Percentiles rank a stretch among this genome's conserved stretches.
Conservation (phyloP, 129 eudicot genomes). For the Centrapalus pauciflorus region DNA sequence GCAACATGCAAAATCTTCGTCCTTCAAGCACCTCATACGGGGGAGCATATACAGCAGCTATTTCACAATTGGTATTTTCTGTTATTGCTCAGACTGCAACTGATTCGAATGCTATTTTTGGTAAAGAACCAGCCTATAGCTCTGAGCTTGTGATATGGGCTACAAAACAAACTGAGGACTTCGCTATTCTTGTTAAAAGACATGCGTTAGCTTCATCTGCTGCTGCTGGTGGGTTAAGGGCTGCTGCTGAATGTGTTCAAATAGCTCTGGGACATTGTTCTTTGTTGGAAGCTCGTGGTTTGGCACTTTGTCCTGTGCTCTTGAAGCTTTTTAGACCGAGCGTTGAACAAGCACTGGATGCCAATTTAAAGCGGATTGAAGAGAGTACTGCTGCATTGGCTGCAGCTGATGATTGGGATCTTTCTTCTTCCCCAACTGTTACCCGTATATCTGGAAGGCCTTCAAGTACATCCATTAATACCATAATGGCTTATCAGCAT, state of each 20-base stretch:
- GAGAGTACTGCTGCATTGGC: slow-evolving; percentile 98
- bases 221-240: slow-evolving; percentile 97
- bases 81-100: slow-evolving; percentile 90
- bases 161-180: slow-evolving; percentile 77
- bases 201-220: slow-evolving; percentile 98
- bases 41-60: slow-evolving; percentile 98
- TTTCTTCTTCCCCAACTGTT: slow-evolving; percentile 53
- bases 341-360: slow-evolving; percentile 98
- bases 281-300: slow-evolving; percentile 82
- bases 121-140: slow-evolving; percentile 70
- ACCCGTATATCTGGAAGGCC: slow-evolving; percentile 76
- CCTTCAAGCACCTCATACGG: slow-evolving; percentile 98
- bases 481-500: slow-evolving; percentile 44
- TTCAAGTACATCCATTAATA: slow-evolving; percentile 40
- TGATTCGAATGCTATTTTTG: slow-evolving; percentile 76
- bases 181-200: slow-evolving; percentile 81
- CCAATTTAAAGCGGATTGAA: slow-evolving; percentile 86
- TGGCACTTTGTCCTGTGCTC: slow-evolving; percentile 92
- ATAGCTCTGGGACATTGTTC: slow-evolving; percentile 98
- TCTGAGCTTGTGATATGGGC: slow-evolving; percentile 99
- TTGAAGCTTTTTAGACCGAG: slow-evolving; percentile 91
- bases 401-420: slow-evolving; percentile 99
- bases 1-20: slow-evolving; percentile 86
- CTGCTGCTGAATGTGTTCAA: slow-evolving; percentile 99
- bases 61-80: slow-evolving; percentile 94